phyloP scores from a whole-genome alignment of 306 rosid genomes.

The Citrullus colocynthis region DNA sequence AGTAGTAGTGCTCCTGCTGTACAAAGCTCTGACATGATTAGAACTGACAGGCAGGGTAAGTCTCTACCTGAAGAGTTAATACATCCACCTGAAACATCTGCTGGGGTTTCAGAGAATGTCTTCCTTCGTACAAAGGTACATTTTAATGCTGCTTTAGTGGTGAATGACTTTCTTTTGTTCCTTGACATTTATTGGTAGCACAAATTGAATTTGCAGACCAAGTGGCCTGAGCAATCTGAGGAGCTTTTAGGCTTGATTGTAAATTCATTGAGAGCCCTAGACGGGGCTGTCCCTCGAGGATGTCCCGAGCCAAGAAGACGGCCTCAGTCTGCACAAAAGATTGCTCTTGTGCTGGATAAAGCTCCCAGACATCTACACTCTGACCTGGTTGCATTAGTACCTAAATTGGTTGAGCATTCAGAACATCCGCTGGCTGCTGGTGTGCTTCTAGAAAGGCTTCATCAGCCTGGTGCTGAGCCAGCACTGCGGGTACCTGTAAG shows the following conservation, averaged over 20 bases:
- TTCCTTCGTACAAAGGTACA: constrained; percentile 67
- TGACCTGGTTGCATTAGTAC: constrained; percentile 79
- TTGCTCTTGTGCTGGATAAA: constrained; percentile 84
- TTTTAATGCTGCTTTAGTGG: constrained; percentile 9
- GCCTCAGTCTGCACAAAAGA: constrained; percentile 94
- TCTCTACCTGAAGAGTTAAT: constrained; percentile 53
- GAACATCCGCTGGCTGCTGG: constrained; percentile 93
- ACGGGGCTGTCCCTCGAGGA: constrained; percentile 91
- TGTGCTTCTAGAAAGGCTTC: constrained; percentile 82
- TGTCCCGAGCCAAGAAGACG: constrained; percentile 95
- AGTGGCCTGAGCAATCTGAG: constrained; percentile 99
- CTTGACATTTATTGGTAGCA: constrained; percentile 14
- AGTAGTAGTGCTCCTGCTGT: constrained; percentile 62
- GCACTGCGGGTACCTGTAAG: constrained; percentile 78
- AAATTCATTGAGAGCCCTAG: constrained; percentile 86
- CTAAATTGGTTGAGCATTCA: constrained; percentile 90
- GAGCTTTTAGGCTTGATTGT: constrained; percentile 96
- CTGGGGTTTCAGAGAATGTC: constrained; percentile 48
- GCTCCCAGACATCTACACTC: constrained; percentile 94
- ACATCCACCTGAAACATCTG: constrained; percentile 82
- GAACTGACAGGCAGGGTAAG: constrained; percentile 33
- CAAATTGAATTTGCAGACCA: constrained; percentile 44
- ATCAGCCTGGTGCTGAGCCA: constrained; percentile 90
- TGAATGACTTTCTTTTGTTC: constrained; percentile 15
- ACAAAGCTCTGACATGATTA: constrained; percentile 71